These are phyloP conservation scores for Podospora sp. DNA, from an alignment of 495 filamentous ascomycete species.

Conservation along the genomic window DNA sequence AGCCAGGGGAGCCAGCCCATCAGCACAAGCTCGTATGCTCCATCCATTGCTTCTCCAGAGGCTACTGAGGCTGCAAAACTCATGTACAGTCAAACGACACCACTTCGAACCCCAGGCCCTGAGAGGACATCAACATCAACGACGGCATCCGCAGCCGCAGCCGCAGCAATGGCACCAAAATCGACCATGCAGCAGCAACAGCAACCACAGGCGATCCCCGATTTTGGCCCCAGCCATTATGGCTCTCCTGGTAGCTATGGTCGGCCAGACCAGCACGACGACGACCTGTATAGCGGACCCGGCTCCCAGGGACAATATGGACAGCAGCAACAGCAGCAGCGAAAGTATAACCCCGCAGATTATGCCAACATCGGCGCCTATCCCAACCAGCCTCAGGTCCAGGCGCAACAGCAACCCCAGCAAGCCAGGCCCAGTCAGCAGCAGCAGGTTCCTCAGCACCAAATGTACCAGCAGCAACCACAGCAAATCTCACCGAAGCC, in stretches of 20 bases:
- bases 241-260: constrained; percentile 46
- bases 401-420: constrained; percentile 25
- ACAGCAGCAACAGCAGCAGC: constrained; percentile 41
- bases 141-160: constrained; percentile 51
- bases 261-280: constrained; percentile 37
- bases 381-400: constrained; percentile 45
- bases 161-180: constrained; percentile 47
- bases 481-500: constrained; percentile 39
- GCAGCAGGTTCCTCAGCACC: constrained; percentile 43
- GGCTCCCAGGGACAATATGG: constrained; percentile 36
- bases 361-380: constrained; percentile 65
- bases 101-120: constrained; percentile 42
- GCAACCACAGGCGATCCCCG: constrained; percentile 33
- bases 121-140: constrained; percentile 45
- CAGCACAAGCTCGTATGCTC: constrained; percentile 36
- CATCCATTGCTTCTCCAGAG: constrained; percentile 45
- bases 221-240: constrained; percentile 43
- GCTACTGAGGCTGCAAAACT: constrained; percentile 55
- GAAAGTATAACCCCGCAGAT: constrained; percentile 71
- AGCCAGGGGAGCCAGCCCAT: constrained; percentile 29
- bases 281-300: constrained; percentile 48
- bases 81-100: constrained; percentile 56
- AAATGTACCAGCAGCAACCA: constrained; percentile 27
- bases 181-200: constrained; percentile 33
- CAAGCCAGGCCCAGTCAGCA: constrained; percentile 35